phyloP scores from a whole-genome alignment of 225 moss, liverwort and hornwort genomes.

The Straminergon stramineum region DNA sequence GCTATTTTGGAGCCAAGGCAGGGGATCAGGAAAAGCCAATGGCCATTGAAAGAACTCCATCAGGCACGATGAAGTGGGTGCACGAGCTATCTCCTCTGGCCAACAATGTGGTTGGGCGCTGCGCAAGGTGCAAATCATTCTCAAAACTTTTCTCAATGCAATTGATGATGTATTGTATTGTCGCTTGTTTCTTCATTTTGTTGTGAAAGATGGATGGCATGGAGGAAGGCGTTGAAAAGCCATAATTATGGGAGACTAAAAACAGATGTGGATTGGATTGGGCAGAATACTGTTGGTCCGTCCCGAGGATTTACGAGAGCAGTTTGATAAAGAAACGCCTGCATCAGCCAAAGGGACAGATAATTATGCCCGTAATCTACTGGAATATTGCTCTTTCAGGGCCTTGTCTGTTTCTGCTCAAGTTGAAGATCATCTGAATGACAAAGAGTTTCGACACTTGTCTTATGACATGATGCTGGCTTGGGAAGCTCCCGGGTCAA shows the following conservation, averaged over 20 bases:
- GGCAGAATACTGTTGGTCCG: conserved; percentile 55
- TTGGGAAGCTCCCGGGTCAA: conserved; percentile 94
- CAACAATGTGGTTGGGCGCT: conserved; percentile 71
- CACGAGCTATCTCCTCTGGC: conserved; percentile 84
- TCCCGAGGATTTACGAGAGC: conserved; percentile 68
- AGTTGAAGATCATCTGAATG: conserved; percentile 55
- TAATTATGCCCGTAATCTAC: conserved; percentile 64
- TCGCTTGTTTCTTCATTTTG: neutral
- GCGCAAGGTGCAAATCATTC: conserved; percentile 46
- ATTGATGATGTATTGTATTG: neutral
- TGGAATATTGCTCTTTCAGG: conserved; percentile 85
- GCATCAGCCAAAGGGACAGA: conserved; percentile 38
- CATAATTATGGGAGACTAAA: neutral
- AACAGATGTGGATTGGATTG: neutral
- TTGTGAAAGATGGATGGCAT: neutral
- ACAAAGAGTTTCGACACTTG: conserved; percentile 70
- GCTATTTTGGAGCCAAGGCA: conserved; percentile 36
- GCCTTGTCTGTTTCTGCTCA: conserved; percentile 75
- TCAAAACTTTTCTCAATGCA: neutral
- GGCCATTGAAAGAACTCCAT: conserved; percentile 49
- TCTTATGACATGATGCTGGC: conserved; percentile 99
- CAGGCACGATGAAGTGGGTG: conserved; percentile 72
- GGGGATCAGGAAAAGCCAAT: conserved; percentile 20
- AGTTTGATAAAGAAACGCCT: conserved; percentile 75
- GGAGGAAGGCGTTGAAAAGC: neutral